These are phyloP conservation scores for Microsporum ferrugineum DNA, from an alignment of 2,329 filamentous ascomycete genomes.

Conservation along the genomic window DNA sequence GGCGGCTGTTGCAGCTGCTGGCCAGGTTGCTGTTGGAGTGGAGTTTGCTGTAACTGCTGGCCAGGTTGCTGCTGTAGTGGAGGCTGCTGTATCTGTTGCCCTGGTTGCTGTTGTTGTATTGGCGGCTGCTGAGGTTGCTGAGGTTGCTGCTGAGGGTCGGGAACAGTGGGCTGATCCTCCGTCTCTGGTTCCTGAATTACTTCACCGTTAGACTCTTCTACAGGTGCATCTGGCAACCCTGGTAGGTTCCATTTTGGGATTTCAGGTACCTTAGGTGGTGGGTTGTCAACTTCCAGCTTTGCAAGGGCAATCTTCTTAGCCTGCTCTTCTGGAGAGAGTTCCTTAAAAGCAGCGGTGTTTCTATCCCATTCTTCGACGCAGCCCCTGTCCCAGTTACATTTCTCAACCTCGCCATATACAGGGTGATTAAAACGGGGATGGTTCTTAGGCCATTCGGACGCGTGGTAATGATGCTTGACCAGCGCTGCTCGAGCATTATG, in stretches of 20 bases:
- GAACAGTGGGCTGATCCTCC: background rate
- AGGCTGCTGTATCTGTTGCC: background rate
- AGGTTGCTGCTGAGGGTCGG: background rate
- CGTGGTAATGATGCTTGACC: conserved; percentile 65
- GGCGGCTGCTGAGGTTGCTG: background rate
- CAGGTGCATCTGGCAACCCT: background rate
- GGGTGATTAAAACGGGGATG: conserved; percentile 58
- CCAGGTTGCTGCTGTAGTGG: background rate
- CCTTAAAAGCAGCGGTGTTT: conserved; percentile 50
- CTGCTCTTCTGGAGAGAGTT: conserved; percentile 49
- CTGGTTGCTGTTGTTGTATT: background rate
- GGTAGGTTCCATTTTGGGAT: background rate
- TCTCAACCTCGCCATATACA: conserved; percentile 57
- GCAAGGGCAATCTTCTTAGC: conserved; percentile 34
- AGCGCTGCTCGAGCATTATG: conserved; percentile 55
- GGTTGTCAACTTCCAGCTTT: background rate
- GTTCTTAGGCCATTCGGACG: conserved; percentile 56
- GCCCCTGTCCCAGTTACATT: conserved; percentile 56
- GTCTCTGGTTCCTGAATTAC: background rate
- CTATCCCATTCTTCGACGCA: conserved; percentile 57
- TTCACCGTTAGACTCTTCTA: background rate
- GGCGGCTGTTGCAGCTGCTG: background rate
- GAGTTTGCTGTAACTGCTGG: background rate
- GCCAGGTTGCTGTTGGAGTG: background rate
- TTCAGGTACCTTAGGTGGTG: background rate